Conservation (phyloP, 345 rosid species). For the Rhodomyrtus tomentosa region DNA sequence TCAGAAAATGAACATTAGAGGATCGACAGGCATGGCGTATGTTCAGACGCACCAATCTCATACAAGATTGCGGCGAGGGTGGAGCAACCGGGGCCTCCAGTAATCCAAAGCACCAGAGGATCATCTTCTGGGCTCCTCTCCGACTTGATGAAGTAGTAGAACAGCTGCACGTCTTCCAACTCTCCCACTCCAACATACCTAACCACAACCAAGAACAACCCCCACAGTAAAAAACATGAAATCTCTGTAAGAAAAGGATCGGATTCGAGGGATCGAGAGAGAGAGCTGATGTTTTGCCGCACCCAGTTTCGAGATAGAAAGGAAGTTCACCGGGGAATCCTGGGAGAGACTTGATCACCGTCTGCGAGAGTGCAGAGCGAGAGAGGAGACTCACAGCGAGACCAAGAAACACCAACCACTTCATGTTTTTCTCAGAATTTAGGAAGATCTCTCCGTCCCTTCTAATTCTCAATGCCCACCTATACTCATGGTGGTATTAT, state of each 20-base stretch:
- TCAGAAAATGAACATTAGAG: too few species aligned
- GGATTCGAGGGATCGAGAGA: neutral
- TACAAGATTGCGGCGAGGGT: conserved; percentile 4
- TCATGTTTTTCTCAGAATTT: neutral
- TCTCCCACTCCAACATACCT: conserved; percentile 18
- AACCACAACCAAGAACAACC: neutral
- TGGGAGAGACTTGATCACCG: conserved; percentile 1
- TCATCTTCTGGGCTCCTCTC: conserved; percentile 12
- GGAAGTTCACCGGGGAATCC: conserved; percentile 16
- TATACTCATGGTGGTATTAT: neutral
- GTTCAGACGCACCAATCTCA: conserved; percentile 4
- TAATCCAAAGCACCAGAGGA: conserved; percentile 16
- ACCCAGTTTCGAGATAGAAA: conserved; percentile 18
- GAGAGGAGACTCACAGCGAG: neutral
- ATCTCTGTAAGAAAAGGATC: neutral
- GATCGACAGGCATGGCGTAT: neutral
- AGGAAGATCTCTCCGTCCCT: neutral
- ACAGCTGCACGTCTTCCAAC: conserved; percentile 10
- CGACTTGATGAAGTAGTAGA: conserved; percentile 14
- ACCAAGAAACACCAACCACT: neutral
- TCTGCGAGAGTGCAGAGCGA: neutral
- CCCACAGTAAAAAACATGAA: neutral
- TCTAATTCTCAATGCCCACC: too few species aligned
- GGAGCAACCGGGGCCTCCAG: conserved; percentile 27
- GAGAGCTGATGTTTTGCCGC: neutral